Evolutionary conservation across 1,284 basidiomycete genomes (phyloP).

Genomic region (Irpex lacteus): DNA sequence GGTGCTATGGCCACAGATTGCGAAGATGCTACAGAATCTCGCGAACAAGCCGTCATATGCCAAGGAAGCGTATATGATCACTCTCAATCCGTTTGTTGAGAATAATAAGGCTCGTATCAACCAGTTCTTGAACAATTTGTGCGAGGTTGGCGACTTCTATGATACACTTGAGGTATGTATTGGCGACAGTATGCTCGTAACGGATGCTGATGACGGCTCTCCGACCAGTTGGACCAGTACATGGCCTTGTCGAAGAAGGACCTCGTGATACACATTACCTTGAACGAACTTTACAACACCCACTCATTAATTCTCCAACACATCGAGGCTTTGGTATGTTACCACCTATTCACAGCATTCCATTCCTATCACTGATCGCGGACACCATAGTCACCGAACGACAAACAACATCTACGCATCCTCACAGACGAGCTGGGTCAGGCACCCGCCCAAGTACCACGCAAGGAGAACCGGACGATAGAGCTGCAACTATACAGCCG

Average conservation of each 20-base stretch:
- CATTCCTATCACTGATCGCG: constrained; percentile 5
- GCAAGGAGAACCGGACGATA: constrained; percentile 95
- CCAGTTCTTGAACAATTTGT: constrained; percentile 93
- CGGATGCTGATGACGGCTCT: constrained; percentile 7
- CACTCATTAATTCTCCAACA: constrained; percentile 95
- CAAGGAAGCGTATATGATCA: constrained; percentile 99
- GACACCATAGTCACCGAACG: constrained; percentile 80
- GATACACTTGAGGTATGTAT: constrained; percentile 89
- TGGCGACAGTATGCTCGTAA: no score
- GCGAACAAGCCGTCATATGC: constrained; percentile 98
- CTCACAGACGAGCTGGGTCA: constrained; percentile 93
- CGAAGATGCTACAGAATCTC: constrained; percentile 99
- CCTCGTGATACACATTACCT: constrained; percentile 96
- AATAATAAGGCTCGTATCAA: constrained; percentile 98
- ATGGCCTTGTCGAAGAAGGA: constrained; percentile 99
- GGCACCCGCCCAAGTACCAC: constrained; percentile 91
- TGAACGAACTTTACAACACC: constrained; percentile 99
- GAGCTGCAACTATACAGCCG: constrained; percentile 93
- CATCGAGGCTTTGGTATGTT: constrained; percentile 85
- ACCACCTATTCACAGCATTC: not conserved
- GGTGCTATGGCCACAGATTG: constrained; percentile 62
- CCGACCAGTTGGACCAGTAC: constrained; percentile 94
- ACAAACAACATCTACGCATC: constrained; percentile 96
- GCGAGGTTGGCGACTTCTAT: constrained; percentile 99
- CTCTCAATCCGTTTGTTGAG: constrained; percentile 97